Percentiles rank a stretch among this genome's conserved stretches.
These are phyloP conservation scores for Parietaria judaica DNA, from an alignment of 306 rosid genomes.

Conservation along the genomic window DNA sequence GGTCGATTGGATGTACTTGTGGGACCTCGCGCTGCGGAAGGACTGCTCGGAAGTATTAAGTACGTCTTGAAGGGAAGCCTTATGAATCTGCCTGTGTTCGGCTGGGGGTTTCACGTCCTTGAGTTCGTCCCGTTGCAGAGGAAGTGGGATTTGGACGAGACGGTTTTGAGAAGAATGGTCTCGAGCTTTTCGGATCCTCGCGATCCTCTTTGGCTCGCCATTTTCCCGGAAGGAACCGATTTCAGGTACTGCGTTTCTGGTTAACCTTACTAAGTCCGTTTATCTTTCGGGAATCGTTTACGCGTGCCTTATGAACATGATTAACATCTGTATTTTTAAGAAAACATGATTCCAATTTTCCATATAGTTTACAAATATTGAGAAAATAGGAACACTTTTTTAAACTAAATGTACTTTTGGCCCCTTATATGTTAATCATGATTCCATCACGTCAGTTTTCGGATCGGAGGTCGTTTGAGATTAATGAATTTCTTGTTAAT, in stretches of 20 bases:
- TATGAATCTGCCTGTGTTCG: conserved; percentile 86
- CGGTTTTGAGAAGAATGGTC: conserved; percentile 40
- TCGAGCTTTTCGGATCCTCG: conserved; percentile 50
- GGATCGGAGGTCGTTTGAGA: too few relatives aligned
- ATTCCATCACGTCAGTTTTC: too few relatives aligned
- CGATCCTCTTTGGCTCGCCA: conserved; percentile 80
- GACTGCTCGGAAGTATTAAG: conserved; percentile 73
- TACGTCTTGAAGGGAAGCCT: conserved; percentile 89
- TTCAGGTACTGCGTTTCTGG: conserved; percentile 49
- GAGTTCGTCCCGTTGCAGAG: conserved; percentile 93
- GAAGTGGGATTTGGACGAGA: conserved; percentile 86
- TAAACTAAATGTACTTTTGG: too few relatives aligned
- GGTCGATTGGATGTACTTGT: conserved; percentile 99
- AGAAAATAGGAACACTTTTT: too few relatives aligned
- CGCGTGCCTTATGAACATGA: too few relatives aligned
- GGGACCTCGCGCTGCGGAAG: conserved; percentile 84
- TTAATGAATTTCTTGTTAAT: too few relatives aligned
- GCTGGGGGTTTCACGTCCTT: conserved; percentile 92
- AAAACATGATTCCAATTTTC: too few relatives aligned
- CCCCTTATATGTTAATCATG: too few relatives aligned
- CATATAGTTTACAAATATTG: too few relatives aligned
- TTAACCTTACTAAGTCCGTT: conserved; percentile 12
- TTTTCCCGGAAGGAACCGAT: conserved; percentile 98
- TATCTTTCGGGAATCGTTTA: background rate
- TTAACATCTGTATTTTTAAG: too few relatives aligned